Evolutionary conservation across 768 basidiomycete species (phyloP).

Genomic region (Paxillus rubicundulus): DNA sequence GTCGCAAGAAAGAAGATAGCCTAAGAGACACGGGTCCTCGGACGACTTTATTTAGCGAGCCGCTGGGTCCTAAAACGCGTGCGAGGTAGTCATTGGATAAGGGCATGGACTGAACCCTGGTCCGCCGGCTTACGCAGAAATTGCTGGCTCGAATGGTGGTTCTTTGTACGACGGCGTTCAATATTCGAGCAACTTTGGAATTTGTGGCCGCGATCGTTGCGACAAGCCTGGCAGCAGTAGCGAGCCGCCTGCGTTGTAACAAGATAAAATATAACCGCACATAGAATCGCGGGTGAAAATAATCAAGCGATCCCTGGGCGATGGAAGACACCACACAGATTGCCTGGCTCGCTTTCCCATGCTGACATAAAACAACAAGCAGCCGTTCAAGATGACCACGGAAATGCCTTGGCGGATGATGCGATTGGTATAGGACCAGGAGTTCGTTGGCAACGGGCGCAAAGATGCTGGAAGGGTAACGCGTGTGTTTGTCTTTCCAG

Average conservation of each 20-base stretch:
- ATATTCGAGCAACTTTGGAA: conserved; percentile 11
- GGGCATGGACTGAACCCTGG: neutral
- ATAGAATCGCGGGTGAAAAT: conserved; percentile 41
- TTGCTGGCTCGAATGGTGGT: conserved; percentile 6
- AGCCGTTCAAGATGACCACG: conserved; percentile 45
- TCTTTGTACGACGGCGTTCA: conserved; percentile 6
- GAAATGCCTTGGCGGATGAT: conserved; percentile 38
- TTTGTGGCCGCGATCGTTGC: conserved; percentile 15
- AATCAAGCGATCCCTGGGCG: conserved; percentile 30
- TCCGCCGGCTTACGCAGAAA: conserved; percentile 5
- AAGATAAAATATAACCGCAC: conserved; percentile 38
- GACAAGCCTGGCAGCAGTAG: conserved; percentile 33
- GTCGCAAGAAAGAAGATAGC: conserved; percentile 17
- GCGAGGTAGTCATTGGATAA: neutral
- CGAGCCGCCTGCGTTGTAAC: conserved; percentile 39
- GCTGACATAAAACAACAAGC: conserved; percentile 38
- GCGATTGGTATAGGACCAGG: conserved; percentile 34
- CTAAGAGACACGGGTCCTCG: conserved; percentile 12
- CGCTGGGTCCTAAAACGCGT: neutral
- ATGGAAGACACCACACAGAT: conserved; percentile 42
- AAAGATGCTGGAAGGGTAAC: conserved; percentile 30
- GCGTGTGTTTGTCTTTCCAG: conserved; percentile 32
- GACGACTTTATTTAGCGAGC: neutral
- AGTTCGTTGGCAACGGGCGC: conserved; percentile 36
- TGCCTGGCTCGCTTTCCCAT: conserved; percentile 36